These are phyloP conservation scores for Termitomyces sp. DNA, from an alignment of 1,284 basidiomycete species.

Conservation along the genomic window DNA sequence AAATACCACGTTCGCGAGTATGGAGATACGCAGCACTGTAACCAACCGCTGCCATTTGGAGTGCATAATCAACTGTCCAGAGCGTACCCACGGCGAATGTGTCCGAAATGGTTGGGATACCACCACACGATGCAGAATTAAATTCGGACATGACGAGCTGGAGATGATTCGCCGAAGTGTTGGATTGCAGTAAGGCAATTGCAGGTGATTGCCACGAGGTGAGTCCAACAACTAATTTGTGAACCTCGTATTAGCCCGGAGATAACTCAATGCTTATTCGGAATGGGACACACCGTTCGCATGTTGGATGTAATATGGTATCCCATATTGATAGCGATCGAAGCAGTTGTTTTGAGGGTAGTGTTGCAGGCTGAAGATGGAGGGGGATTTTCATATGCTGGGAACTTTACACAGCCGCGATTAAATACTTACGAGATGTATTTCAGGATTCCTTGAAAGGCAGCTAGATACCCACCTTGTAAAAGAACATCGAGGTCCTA, in stretches of 20 bases:
- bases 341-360: conserved; percentile 34
- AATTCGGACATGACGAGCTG: conserved; percentile 58
- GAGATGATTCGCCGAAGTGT: conserved; percentile 21
- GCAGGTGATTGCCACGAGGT: conserved; percentile 41
- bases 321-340: conserved; percentile 23
- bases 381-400: not conserved
- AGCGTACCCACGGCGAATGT: conserved; percentile 57
- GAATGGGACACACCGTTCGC: conserved; percentile 27
- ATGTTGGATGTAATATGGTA: conserved; percentile 34
- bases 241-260: not conserved
- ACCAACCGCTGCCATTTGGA: conserved; percentile 46
- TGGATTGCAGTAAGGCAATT: conserved; percentile 25
- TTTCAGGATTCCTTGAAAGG: conserved; percentile 35
- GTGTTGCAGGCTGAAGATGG: conserved; percentile 28
- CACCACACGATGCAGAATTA: conserved; percentile 66
- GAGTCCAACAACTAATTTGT: conserved; percentile 28
- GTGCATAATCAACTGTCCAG: conserved; percentile 52
- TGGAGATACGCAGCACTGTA: conserved; percentile 45
- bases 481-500: conserved; percentile 37
- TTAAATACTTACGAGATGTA: conserved; percentile 36
- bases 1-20: conserved; percentile 44
- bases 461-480: conserved; percentile 35
- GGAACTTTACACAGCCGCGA: too few relatives aligned
- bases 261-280: not conserved
- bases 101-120: conserved; percentile 45